Evolutionary conservation across 805 yeast genomes (phyloP).

Genomic region (Blastobotrys mokoenaii): DNA sequence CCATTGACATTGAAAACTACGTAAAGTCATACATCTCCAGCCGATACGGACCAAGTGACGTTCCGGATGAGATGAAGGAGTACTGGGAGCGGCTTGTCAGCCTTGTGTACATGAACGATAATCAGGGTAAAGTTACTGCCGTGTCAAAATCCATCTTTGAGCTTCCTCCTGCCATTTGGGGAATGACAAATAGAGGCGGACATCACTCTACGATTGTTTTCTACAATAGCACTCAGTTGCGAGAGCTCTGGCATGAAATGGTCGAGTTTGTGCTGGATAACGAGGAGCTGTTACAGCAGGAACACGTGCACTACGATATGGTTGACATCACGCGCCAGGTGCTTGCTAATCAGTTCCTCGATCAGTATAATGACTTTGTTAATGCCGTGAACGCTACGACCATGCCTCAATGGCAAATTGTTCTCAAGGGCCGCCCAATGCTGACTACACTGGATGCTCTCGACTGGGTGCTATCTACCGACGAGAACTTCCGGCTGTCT

Average conservation of each 20-base stretch:
- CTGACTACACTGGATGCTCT: slow-evolving; percentile 6
- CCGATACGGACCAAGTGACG: slow-evolving; percentile 9
- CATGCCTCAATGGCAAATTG: neutral
- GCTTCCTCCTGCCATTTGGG: slow-evolving; percentile 7
- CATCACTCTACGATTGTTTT: slow-evolving; percentile 7
- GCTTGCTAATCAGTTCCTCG: slow-evolving; percentile 10
- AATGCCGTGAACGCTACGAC: neutral
- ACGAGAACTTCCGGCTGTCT: slow-evolving; percentile 7
- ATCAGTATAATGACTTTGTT: slow-evolving; percentile 6
- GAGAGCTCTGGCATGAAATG: slow-evolving; percentile 6
- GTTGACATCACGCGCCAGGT: slow-evolving; percentile 13
- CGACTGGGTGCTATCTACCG: slow-evolving; percentile 10
- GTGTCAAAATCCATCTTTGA: slow-evolving; percentile 8
- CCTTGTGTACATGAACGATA: slow-evolving; percentile 11
- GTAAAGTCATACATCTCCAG: slow-evolving; percentile 2
- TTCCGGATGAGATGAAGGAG: slow-evolving; percentile 2
- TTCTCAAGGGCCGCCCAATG: neutral
- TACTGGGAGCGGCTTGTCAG: slow-evolving; percentile 8
- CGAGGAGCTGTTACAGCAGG: neutral
- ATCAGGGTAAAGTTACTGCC: slow-evolving; percentile 4
- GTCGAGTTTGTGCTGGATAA: slow-evolving; percentile 2
- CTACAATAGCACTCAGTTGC: slow-evolving; percentile 6
- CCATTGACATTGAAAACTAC: slow-evolving; percentile 6
- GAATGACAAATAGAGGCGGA: slow-evolving; percentile 8
- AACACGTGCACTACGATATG: slow-evolving; percentile 10